Evolutionary conservation across 345 rosid genomes (phyloP).

Genomic region (Bruguiera gymnorhiza): DNA sequence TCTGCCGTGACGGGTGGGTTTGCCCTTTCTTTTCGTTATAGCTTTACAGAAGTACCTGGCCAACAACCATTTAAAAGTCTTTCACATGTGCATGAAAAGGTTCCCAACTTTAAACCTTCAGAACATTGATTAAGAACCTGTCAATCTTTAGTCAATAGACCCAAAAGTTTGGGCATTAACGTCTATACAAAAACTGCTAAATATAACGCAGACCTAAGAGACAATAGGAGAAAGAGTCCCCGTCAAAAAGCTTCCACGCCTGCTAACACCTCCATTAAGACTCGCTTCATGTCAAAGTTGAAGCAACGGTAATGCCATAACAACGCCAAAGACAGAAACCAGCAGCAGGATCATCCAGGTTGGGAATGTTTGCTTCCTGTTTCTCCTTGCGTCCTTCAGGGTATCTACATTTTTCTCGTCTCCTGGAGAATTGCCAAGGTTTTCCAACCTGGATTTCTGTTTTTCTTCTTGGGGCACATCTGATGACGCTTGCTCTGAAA

Average conservation of each 20-base stretch:
- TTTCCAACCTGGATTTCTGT: constrained; percentile 27
- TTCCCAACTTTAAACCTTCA: constrained; percentile 11
- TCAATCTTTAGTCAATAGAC: constrained; percentile 20
- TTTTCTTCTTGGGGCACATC: constrained; percentile 43
- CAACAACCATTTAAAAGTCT: constrained; percentile 3
- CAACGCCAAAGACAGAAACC: constrained; percentile 79
- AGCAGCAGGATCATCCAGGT: constrained; percentile 84
- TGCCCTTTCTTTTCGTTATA: too few relatives aligned
- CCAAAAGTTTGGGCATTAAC: constrained; percentile 16
- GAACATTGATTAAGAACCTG: constrained; percentile 7
- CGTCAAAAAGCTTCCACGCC: constrained; percentile 12
- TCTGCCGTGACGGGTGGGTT: too few relatives aligned
- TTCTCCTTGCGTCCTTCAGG: constrained; percentile 33
- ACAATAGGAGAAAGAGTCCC: constrained; percentile 5
- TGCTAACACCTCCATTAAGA: constrained; percentile 22
- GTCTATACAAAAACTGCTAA: constrained; percentile 31
- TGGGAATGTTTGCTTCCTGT: constrained; percentile 65
- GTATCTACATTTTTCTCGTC: constrained; percentile 32
- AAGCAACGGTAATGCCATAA: constrained; percentile 96
- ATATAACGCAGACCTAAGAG: constrained; percentile 20
- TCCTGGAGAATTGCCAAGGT: constrained; percentile 32
- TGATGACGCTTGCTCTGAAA: constrained; percentile 34
- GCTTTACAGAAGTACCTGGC: neutral
- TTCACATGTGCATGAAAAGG: constrained; percentile 3
- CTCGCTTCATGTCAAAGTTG: constrained; percentile 53